Evolutionary conservation across 768 basidiomycete species (phyloP).

Genomic region (Termitomyces titanicus): DNA sequence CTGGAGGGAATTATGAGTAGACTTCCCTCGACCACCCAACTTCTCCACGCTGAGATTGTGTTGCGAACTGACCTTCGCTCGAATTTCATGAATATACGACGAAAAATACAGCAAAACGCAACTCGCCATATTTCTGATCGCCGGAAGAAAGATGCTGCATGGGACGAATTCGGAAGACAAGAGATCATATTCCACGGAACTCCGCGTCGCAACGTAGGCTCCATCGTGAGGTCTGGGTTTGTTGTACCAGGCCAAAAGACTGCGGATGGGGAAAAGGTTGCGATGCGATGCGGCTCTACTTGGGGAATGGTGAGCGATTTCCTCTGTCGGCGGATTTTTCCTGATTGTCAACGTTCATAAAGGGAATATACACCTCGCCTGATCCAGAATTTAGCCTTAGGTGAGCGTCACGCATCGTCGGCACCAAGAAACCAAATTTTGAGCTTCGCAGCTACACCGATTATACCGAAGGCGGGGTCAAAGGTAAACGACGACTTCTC

Average conservation of each 20-base stretch:
- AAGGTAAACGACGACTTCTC: slow-evolving; percentile 3
- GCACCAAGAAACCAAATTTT: not conserved
- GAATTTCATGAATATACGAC: not conserved
- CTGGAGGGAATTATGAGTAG: not conserved
- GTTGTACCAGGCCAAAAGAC: slow-evolving; percentile 9
- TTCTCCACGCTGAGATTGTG: slow-evolving; percentile 8
- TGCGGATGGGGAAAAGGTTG: not conserved
- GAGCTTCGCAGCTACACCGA: slow-evolving; percentile 5
- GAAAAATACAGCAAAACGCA: slow-evolving; percentile 3
- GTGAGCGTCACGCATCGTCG: not conserved
- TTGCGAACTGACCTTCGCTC: slow-evolving; percentile 1
- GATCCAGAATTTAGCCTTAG: slow-evolving; percentile 5
- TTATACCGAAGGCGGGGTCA: not conserved
- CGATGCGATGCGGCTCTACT: slow-evolving; percentile 7
- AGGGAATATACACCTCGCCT: slow-evolving; percentile 13
- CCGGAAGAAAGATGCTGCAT: slow-evolving; percentile 6
- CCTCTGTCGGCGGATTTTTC: not conserved
- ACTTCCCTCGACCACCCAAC: not conserved
- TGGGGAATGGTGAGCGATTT: slow-evolving; percentile 6
- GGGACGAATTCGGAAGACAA: slow-evolving; percentile 4
- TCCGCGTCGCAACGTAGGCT: slow-evolving; percentile 5
- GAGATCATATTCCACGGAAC: slow-evolving; percentile 12
- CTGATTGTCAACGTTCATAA: not conserved
- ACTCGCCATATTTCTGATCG: not conserved
- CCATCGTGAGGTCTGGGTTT: slow-evolving; percentile 9